Percentiles rank a stretch among this genome's conserved stretches.
phyloP scores from a whole-genome alignment of 768 basidiomycete species.

The Trametes gibbosa region DNA sequence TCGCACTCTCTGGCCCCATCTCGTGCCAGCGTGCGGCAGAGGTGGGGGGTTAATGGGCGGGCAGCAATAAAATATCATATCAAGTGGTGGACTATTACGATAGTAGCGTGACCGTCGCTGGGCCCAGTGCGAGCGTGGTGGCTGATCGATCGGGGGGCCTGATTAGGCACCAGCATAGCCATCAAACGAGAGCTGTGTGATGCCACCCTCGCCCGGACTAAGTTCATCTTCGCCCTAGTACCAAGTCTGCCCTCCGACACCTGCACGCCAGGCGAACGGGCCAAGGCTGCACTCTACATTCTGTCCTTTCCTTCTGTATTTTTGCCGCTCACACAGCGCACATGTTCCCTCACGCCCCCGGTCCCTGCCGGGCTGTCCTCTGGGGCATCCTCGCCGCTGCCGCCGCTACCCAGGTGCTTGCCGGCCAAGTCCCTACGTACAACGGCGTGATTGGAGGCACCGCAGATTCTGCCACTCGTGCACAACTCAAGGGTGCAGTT shows the following conservation, averaged over 20 bases:
- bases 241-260: not conserved
- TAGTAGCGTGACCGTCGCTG: too few species aligned
- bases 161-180: constrained; percentile 9
- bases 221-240: not conserved
- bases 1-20: too few species aligned
- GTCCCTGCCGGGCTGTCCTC: constrained; percentile 6
- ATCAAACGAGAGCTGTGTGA: constrained; percentile 1
- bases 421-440: constrained; percentile 47
- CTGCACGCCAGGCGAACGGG: not conserved
- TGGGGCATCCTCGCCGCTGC: constrained; percentile 16
- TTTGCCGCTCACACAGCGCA: not conserved
- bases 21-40: too few species aligned
- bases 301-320: not conserved
- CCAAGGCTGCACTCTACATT: not conserved
- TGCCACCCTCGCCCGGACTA: not conserved
- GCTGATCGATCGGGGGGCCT: constrained; percentile 1
- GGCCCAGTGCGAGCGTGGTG: not conserved
- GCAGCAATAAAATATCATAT: too few species aligned
- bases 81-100: too few species aligned
- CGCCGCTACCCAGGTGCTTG: constrained; percentile 21
- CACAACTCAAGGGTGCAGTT: not conserved
- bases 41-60: too few species aligned
- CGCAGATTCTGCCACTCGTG: constrained; percentile 15
- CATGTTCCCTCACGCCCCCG: constrained; percentile 19
- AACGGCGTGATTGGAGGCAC: constrained; percentile 52